Evolutionary conservation across 768 basidiomycete species (phyloP), one percentile per base, ranked within the genome.

Genomic region (Gloeopeniophorella convolvens): DNA sequence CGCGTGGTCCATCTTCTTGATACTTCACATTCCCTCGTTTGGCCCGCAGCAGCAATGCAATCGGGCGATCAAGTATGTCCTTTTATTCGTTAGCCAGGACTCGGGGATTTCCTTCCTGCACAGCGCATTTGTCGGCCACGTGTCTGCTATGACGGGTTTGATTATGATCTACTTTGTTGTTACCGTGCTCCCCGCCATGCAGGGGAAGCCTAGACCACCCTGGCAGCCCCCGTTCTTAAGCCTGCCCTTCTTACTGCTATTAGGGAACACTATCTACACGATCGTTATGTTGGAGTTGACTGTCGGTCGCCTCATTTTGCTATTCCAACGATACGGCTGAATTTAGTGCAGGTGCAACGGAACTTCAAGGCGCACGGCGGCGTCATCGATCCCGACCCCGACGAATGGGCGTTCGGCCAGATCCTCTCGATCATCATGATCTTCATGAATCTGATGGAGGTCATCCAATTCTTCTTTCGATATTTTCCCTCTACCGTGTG

Each of bases 181-280:
- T 8, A 28, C 41, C 0, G 45, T 33, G 1, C 4, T 26, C 24
- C 0, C 2, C 2, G 43, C 42, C 9, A 31, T 21, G 15, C 8
- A 5, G 20, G 28, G 18, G 18, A 4, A 15, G 31, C 31, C 2
- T 4, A 20, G 18, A 33, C 3, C n/a, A 20, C 21, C 15, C 28
- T n/a, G n/a, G n/a, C 21, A 18, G 15, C 5, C 1, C 9, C 50
- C 41, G 48, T 54, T 50, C 42, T 15, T 54, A 16, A 5, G 3
- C 9, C n/a, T 52, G 5, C 27, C 41, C 4, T 5, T 26, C 18
- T 16, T 23, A 30, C 41, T 20, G 5, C 3, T 56, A 8, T 23
- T 53, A n/a, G n/a, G n/a, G 54, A 55, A 20, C 4, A 39, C 54
- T 10, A 43, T 56, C n/a, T 56, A 56, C 35, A 6, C 51, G 6